Evolutionary conservation across 805 yeast genomes (phyloP), one percentile per base, ranked within the genome.

Genomic region (Peterozyma xylosa): DNA sequence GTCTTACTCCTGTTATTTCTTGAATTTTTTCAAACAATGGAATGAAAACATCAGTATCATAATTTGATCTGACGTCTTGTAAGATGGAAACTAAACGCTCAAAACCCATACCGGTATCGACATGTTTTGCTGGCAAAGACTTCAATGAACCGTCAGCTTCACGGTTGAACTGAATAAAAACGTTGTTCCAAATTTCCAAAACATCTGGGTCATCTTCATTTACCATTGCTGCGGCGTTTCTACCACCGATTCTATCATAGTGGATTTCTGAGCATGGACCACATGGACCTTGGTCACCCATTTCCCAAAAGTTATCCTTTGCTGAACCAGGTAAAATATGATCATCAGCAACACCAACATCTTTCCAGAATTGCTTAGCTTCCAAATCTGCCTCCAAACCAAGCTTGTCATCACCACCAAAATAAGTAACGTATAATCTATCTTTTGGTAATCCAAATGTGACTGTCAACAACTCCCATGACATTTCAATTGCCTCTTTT

Each of bases 221-320:
- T 56, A 93, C 99, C 51, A 95, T 73, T 50, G 67, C 57, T 15
- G 97, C 73, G 44, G 98, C 99, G 59, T 93, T 91, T 73, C 99
- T 83, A 47, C 98, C 97, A 52, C 99, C 99, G 52, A 93, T 89
- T 68, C 99, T 82, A 67, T 93, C 99, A 64, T 88, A 93, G 66
- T 93, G 99, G 54, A 93, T 77, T 67, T 93, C 99, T 18, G 96
- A 85, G 70, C 99, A 95, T 42, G 99, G 99, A 50, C 99, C 99
- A 73, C 99, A 93, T 40, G 99, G 99, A 53, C 99, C 99, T 71
- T 91, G 98, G 60, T 95, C 99, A 57, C 99, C 99, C 99, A 93
- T 93, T 72, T 93, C 99, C 99, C 99, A 93, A 67, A 93, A 93
- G 69, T 93, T 93, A 64, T 93, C 99, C 59, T 80, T 71, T 43